Evolutionary conservation across 2,329 filamentous ascomycete genomes (phyloP).

Genomic region (Cladorrhinum sp.): DNA sequence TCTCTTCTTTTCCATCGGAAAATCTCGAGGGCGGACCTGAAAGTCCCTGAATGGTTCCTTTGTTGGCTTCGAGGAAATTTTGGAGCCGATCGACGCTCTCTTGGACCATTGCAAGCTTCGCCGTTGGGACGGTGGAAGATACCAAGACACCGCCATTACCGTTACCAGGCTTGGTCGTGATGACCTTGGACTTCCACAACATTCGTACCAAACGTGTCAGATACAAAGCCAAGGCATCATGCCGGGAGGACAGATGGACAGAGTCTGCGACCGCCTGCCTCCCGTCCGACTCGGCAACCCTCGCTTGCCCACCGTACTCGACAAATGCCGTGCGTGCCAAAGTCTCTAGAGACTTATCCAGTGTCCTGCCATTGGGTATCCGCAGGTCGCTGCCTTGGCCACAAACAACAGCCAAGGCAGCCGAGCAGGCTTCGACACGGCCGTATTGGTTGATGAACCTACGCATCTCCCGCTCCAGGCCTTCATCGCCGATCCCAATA

Average conservation of each 20-base stretch:
- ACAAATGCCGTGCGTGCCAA: slow-evolving; percentile 85
- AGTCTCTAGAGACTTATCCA: slow-evolving; percentile 82
- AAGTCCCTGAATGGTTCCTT: slow-evolving; percentile 86
- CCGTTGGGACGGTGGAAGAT: slow-evolving; percentile 60
- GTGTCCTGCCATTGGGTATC: slow-evolving; percentile 70
- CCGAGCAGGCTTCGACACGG: slow-evolving; percentile 81
- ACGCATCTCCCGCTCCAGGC: slow-evolving; percentile 75
- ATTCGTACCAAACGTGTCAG: slow-evolving; percentile 83
- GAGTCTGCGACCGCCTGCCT: slow-evolving; percentile 72
- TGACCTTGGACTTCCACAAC: slow-evolving; percentile 79
- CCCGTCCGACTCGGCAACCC: slow-evolving; percentile 73
- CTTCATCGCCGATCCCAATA: slow-evolving; percentile 67
- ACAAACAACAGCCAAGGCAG: slow-evolving; percentile 90
- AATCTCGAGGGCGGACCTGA: slow-evolving; percentile 83
- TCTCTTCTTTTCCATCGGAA: slow-evolving; percentile 81
- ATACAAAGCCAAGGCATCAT: slow-evolving; percentile 85
- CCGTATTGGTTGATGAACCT: slow-evolving; percentile 85
- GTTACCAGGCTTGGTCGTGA: slow-evolving; percentile 47
- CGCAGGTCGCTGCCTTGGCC: slow-evolving; percentile 78
- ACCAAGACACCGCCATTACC: slow-evolving; percentile 62
- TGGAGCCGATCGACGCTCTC: slow-evolving; percentile 75
- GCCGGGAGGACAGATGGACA: slow-evolving; percentile 82
- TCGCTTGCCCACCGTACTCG: slow-evolving; percentile 85
- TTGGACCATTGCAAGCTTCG: slow-evolving; percentile 74
- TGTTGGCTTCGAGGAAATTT: slow-evolving; percentile 83